These are phyloP conservation scores for Sporisorium sorghi DNA, from an alignment of 1,284 basidiomycete genomes.

Conservation along the genomic window DNA sequence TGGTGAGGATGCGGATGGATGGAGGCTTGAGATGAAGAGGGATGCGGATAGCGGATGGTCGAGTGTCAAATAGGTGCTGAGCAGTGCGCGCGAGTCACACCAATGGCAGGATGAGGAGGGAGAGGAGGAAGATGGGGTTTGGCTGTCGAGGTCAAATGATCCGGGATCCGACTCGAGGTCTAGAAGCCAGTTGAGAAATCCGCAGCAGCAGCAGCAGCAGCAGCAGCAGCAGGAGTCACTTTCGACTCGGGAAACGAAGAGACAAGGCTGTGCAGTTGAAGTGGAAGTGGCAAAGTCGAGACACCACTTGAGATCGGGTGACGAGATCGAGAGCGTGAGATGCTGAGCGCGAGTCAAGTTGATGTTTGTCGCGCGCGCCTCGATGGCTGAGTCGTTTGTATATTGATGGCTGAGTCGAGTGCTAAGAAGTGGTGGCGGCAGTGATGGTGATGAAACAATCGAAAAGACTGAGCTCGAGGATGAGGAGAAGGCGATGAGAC, in stretches of 20 bases:
- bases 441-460: conserved; percentile 3
- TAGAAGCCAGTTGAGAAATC: neutral
- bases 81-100: conserved; percentile 35
- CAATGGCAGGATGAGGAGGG: neutral
- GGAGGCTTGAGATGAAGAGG: neutral
- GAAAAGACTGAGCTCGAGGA: conserved; percentile 2
- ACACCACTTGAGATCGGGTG: conserved; percentile 7
- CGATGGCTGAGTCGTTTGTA: neutral
- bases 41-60: neutral
- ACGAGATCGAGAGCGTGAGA: neutral
- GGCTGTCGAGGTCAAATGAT: conserved; percentile 12
- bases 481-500: neutral
- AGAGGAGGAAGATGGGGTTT: neutral
- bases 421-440: conserved; percentile 11
- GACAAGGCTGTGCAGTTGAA: conserved; percentile 17
- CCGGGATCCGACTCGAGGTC: conserved; percentile 2
- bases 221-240: conserved; percentile 7
- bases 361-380: neutral
- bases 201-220: conserved; percentile 1
- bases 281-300: conserved; percentile 7
- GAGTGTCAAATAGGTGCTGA: conserved; percentile 15
- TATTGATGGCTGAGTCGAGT: conserved; percentile 24
- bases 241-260: neutral
- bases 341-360: conserved; percentile 6
- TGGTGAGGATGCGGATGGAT: conserved; percentile 1